phyloP scores from a whole-genome alignment of 139 green algal species.

The Chlorella sorokiniana region DNA sequence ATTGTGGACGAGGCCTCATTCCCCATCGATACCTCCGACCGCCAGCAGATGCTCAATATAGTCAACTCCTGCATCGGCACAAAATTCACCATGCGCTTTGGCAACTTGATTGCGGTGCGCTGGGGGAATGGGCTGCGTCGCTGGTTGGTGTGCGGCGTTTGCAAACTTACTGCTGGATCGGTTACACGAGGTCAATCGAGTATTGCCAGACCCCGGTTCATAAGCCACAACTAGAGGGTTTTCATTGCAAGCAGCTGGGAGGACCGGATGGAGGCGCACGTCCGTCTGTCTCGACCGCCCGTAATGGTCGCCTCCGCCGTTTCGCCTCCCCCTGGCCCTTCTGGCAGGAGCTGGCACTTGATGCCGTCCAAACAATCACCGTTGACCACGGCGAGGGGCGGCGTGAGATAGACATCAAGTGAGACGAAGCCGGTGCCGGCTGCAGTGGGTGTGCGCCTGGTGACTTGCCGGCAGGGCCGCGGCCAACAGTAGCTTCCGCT shows the following conservation, averaged over 20 bases:
- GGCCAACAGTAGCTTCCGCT: not conserved
- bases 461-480: not conserved
- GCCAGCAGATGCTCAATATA: conserved; percentile 94
- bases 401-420: conserved; percentile 96
- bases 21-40: conserved; percentile 85
- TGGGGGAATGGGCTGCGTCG: not conserved
- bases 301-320: too few relatives aligned
- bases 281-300: too few relatives aligned
- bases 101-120: conserved; percentile 87
- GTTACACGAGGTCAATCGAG: too few relatives aligned
- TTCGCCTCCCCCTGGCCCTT: not conserved
- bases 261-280: too few relatives aligned
- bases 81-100: conserved; percentile 97
- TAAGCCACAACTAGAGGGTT: too few relatives aligned
- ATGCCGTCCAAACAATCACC: conserved; percentile 87
- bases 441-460: not conserved
- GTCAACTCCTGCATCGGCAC: conserved; percentile 96
- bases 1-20: conserved; percentile 91
- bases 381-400: conserved; percentile 63
- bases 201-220: too few relatives aligned
- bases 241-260: too few relatives aligned
- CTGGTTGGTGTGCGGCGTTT: not conserved
- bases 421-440: not conserved
- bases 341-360: conserved; percentile 88
- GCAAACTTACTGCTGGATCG: too few relatives aligned